Evolutionary conservation across 768 basidiomycete species (phyloP).

Genomic region (Macrolepiota fuliginosa): DNA sequence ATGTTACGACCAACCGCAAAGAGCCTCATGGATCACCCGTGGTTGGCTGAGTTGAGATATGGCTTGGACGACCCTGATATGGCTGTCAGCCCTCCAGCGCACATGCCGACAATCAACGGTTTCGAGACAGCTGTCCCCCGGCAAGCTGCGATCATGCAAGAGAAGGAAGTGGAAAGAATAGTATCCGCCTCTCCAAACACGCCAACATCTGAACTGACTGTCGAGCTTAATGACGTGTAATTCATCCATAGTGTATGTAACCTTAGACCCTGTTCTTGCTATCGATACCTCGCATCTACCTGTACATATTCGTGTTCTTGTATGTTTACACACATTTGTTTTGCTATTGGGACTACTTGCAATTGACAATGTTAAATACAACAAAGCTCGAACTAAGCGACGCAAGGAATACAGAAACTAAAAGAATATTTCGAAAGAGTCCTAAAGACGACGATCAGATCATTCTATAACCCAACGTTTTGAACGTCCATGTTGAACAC

Average conservation of each 20-base stretch:
- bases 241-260: not conserved
- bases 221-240: conserved; percentile 6
- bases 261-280: not conserved
- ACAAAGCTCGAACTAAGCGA: not conserved
- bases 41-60: conserved; percentile 85
- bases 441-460: conserved; percentile 17
- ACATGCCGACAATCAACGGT: conserved; percentile 37
- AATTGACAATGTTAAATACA: not conserved
- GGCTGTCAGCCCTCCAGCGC: conserved; percentile 41
- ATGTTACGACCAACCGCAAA: conserved; percentile 77
- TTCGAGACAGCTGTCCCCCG: conserved; percentile 54
- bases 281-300: conserved; percentile 5
- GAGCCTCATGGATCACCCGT: conserved; percentile 84
- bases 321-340: not conserved
- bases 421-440: conserved; percentile 8
- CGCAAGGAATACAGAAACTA: conserved; percentile 12
- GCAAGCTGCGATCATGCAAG: conserved; percentile 54
- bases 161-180: conserved; percentile 60
- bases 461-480: conserved; percentile 61
- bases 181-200: conserved; percentile 48
- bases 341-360: not conserved
- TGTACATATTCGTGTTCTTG: not conserved
- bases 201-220: conserved; percentile 33
- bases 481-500: conserved; percentile 28
- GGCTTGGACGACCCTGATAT: conserved; percentile 67